Base-by-base conservation (phyloP, 1,284 basidiomycete genomes). In the Ceratobasidium sp. region DNA sequence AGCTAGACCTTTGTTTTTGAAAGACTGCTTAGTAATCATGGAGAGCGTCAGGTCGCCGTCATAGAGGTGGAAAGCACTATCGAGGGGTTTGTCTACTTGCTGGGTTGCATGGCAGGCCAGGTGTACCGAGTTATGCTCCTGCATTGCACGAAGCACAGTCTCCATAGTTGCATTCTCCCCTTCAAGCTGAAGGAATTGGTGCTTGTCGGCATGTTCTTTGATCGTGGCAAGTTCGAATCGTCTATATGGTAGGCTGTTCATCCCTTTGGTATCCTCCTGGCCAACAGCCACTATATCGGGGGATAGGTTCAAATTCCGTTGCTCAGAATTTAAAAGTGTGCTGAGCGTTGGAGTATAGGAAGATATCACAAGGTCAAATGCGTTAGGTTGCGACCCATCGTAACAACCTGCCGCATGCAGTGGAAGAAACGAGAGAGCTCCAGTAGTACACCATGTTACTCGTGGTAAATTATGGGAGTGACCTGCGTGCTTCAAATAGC, bases 401-500 rank as follows among this genome's bases (percentile, higher is more conserved):
- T 43, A 47, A 25, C 17, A 45, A 17, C 25, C 42, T 6, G 27
- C 38, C 13, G 34, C 40, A 32, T 53, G 52, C 12, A 53, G 12
- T 15, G 42, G 56, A n/a, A 58, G 56, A 17, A 58, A 58, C 1
- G 56, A 25, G 6, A 53, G 52, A 10, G 10, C 40, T 4, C 56
- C 56, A 31, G 56, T 58, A 2, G 56, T n/a, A 58, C 56, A 58
- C 56, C 56, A 58, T 13, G 56, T 58, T n/a, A 58, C 22, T 29
- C 29, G 56, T 8, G 56, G 38, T 13, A 42, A 17, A 3, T 17
- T 27, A 15, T 55, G n/a, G 8, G 22, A 3, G 22, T 3, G 3
- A n/a, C 12, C 31, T 8, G 10, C 27, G 2, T 42, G n/a, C 31
- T 25, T 13, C 25, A 40, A 35, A 31, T 15, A n/a, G 35, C n/a